Base-by-base conservation (phyloP, 306 rosid species). In the Herpetospermum pedunculosum region DNA sequence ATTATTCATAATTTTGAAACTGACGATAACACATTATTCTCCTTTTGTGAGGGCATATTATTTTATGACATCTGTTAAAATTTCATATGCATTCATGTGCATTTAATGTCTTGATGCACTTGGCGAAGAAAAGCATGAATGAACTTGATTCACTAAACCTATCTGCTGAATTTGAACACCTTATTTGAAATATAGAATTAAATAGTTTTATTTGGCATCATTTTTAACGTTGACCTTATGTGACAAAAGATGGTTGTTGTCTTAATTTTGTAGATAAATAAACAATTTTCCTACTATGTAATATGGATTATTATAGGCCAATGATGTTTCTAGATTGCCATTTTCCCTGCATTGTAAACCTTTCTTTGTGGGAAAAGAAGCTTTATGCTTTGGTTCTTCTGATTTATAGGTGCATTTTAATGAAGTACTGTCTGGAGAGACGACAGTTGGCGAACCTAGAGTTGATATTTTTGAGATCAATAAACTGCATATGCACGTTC, bases 401-500 rank as follows among this genome's bases (percentile, higher is more conserved):
- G 16, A 70, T 47, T 70, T 46, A 44, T 74, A 95, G 99, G 99
- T 84, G 74, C 79, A 84, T 44, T 85, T 88, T 79, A 83, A 82
- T 50, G 80, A 88, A 80, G 75, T 82, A 80, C 75, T 87, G 75
- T 87, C 76, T 64, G 87, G 76, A 32, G 96, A 83, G 80, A 79
- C 70, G 57, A 85, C 60, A 77, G 83, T 76, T 80, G 86, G 90
- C 75, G 89, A 82, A 73, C 92, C 90, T 54, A 77, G 72, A 76
- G 83, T 85, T 70, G 97, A 95, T 83, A 83, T 95, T 84, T 87
- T 94, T 77, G 96, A 94, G 81, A 84, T 94, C 81, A 88, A 91
- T 77, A 84, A 87, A 62, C 68, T 94, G 74, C 81, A 94, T 77
- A 88, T 97, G 87, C 97, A 85, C 76, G 64, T 94, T 65, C 82